Base-by-base conservation (phyloP, 2,329 filamentous ascomycete species). In the Ophiostoma tasmaniense region DNA sequence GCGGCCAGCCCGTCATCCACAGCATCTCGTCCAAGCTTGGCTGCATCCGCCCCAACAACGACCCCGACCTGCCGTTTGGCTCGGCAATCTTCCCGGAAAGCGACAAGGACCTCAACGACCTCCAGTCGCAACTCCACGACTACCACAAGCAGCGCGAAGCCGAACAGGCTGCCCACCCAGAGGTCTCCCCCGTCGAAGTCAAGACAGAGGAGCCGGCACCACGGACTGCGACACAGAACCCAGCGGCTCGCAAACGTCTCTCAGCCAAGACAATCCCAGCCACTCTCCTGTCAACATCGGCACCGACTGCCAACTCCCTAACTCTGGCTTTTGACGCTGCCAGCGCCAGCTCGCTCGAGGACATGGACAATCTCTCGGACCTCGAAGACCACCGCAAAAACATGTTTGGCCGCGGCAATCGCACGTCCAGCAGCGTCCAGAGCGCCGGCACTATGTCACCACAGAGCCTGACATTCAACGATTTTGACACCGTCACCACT, bases 1-100 rank as follows among this genome's bases (percentile, higher is more conserved):
- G 84, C 67, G 85, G 85, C 42, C 84, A 87, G 73, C 86, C 87
- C 2, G 82, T 89, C 33, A 87, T 89, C 68, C 87, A 89, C 78
- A 84, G 88, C 75, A 89, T 89, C 70, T 86, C 86, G 42, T 83
- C 84, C 72, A 87, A 84, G 77, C 84, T 89, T 35, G 86, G 86
- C 64, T 88, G 86, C 79, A 87, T 89, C 73, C 83, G 86, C 68
- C 85, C 84, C 22, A 87, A 87, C 73, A 84, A 82, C 74, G 87
- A 89, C 73, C 81, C 85, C 75, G 81, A 88, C 75, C 78, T 87
- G 66, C 85, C 85, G 25, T 81, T 84, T 28, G 70, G 72, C 66
- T 83, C 85, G 72, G 82, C 83, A 1, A 80, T 86, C 33, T 88
- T 89, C 75, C 86, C 87, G 68, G 86, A 89, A 75, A 84, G 87